phyloP scores from a whole-genome alignment of 257 asterid species.

The Solanum chiquidenum region DNA sequence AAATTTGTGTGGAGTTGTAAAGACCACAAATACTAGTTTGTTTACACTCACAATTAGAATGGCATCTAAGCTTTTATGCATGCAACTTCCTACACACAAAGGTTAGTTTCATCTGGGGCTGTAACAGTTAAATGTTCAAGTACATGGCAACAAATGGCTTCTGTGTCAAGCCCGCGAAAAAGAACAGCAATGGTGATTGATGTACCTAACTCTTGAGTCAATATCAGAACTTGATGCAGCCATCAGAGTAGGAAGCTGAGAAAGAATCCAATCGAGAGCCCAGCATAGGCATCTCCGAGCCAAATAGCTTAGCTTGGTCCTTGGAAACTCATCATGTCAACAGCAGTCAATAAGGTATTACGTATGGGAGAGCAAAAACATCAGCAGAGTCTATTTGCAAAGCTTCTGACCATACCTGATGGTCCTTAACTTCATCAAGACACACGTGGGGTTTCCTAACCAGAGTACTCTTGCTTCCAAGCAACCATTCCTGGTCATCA shows the following conservation, averaged over 20 bases:
- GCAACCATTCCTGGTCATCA: slow-evolving; percentile 3
- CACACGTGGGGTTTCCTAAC: not conserved
- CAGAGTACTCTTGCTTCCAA: not conserved
- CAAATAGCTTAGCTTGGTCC: not conserved
- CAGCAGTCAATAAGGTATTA: slow-evolving; percentile 55
- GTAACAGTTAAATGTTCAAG: not conserved
- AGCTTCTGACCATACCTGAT: slow-evolving; percentile 55
- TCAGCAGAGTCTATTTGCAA: slow-evolving; percentile 50
- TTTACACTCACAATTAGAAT: slow-evolving; percentile 14
- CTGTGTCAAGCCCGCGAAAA: not conserved
- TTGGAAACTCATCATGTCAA: not conserved
- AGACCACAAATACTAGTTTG: slow-evolving; percentile 19
- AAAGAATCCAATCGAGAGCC: not conserved
- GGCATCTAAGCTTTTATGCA: slow-evolving; percentile 6
- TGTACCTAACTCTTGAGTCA: not conserved
- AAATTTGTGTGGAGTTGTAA: slow-evolving; percentile 30
- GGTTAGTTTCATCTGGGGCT: slow-evolving; percentile 8
- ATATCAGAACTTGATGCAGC: not conserved
- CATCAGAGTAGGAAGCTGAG: not conserved
- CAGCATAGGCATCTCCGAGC: not conserved
- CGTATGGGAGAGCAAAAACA: slow-evolving; percentile 61
- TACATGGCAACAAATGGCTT: not conserved
- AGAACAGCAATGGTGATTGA: not conserved
- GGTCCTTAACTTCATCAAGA: slow-evolving; percentile 6
- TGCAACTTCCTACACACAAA: not conserved